Conservation (phyloP, 495 filamentous ascomycete species). For the Neurospora sp. region DNA sequence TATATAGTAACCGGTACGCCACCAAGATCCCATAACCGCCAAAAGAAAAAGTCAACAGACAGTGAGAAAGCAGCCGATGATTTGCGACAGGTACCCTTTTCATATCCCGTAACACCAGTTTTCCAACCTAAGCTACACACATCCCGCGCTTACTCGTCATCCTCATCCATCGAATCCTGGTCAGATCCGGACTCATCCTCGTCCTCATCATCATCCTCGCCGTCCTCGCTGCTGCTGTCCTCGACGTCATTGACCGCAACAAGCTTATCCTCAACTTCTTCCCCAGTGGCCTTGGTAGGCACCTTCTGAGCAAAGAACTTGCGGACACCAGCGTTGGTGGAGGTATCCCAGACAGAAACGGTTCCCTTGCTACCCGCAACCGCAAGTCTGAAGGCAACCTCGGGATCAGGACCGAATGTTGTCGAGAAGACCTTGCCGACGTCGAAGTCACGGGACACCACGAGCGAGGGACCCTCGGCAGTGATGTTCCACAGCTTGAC, state of each 20-base stretch:
- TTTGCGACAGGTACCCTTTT: not conserved
- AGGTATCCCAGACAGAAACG: slow-evolving; percentile 95
- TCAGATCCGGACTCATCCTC: slow-evolving; percentile 53
- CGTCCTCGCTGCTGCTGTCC: slow-evolving; percentile 49
- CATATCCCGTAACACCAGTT: not conserved
- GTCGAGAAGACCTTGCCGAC: slow-evolving; percentile 93
- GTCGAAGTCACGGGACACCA: slow-evolving; percentile 81
- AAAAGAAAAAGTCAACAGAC: not conserved
- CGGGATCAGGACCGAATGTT: slow-evolving; percentile 75
- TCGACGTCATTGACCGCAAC: slow-evolving; percentile 58
- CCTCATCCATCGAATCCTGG: slow-evolving; percentile 91
- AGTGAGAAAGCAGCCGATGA: not conserved
- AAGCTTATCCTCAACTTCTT: slow-evolving; percentile 65
- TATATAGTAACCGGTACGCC: not conserved
- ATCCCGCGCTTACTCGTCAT: slow-evolving; percentile 28
- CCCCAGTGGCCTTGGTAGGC: slow-evolving; percentile 31
- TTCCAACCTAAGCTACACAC: not conserved
- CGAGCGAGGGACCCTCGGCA: slow-evolving; percentile 69
- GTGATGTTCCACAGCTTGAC: slow-evolving; percentile 96
- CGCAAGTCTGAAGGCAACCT: slow-evolving; percentile 82
- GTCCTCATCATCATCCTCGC: slow-evolving; percentile 46
- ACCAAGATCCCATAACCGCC: not conserved
- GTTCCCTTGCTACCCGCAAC: slow-evolving; percentile 91
- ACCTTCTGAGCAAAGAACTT: slow-evolving; percentile 72
- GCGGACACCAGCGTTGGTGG: slow-evolving; percentile 85